phyloP scores from a whole-genome alignment of 805 yeast genomes.

The Starmerella vaccinii region DNA sequence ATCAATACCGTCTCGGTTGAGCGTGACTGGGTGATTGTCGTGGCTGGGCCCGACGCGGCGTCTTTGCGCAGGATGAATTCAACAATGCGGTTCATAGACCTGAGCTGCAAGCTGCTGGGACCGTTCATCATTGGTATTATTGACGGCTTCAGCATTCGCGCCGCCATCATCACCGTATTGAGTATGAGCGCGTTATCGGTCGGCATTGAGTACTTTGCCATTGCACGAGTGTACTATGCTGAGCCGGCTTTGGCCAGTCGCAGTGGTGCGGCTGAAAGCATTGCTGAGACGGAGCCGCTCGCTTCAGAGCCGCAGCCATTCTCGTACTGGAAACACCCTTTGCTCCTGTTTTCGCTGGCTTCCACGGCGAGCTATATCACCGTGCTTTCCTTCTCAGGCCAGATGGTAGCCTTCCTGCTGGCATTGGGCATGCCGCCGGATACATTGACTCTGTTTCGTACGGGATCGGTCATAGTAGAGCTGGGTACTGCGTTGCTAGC shows the following conservation, averaged over 20 bases:
- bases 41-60: constrained; percentile 26
- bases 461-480: constrained; percentile 31
- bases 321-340: constrained; percentile 26
- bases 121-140: constrained; percentile 33
- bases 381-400: constrained; percentile 34
- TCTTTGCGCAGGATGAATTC: constrained; percentile 30
- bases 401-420: constrained; percentile 33
- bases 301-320: not conserved
- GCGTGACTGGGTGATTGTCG: constrained; percentile 37
- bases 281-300: not conserved
- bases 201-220: constrained; percentile 31
- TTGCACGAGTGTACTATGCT: constrained; percentile 30
- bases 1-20: constrained; percentile 35
- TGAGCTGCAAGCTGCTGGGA: constrained; percentile 33
- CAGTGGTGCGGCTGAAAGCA: not conserved
- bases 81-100: constrained; percentile 34
- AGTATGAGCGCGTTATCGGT: constrained; percentile 28
- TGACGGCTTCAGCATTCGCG: constrained; percentile 24
- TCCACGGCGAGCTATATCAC: constrained; percentile 31
- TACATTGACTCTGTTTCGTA: constrained; percentile 31
- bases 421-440: constrained; percentile 29
- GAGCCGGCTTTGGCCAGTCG: constrained; percentile 27
- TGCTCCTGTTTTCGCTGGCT: constrained; percentile 30
- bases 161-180: constrained; percentile 29
- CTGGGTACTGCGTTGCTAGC: constrained; percentile 30